Evolutionary conservation across 106 monocot species (phyloP), one percentile per base, ranked within the genome.

Genomic region (Dioscorea dumetorum): DNA sequence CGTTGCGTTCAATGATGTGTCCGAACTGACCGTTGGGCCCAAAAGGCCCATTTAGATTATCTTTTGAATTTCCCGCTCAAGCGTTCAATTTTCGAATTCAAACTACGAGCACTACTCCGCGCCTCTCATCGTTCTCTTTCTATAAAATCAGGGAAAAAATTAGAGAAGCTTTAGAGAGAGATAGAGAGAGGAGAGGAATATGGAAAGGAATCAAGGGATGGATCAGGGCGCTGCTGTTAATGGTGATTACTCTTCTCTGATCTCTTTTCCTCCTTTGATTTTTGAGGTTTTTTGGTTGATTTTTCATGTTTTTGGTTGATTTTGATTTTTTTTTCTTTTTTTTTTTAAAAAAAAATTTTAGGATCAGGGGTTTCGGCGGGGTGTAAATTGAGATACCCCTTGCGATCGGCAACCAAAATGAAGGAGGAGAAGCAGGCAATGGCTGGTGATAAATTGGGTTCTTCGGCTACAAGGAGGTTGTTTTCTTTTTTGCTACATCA

Each of bases 301-400:
- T 54, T 54, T 1, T 0, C 1, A 0, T 3, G 7, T 66, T 41
- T 41, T 41, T 41, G 41, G 20, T 50, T n/a, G 22, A 66, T 14
- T 66, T 50, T 50, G 19, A 23, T 66, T 50, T 1, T 22, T 61
- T 16, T 49, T 10, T 60, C 61, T 22, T 18, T n/a, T n/a, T n/a
- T n/a, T n/a, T n/a, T n/a, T n/a, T n/a, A n/a, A n/a, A n/a, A n/a
- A n/a, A n/a, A n/a, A n/a, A n/a, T n/a, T n/a, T n/a, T n/a, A n/a
- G 18, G 17, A 34, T 60, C 22, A 50, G 70, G 51, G 34, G 9
- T 16, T 58, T 62, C 33, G 31, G 53, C 50, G 17, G 66, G 5
- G 19, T 78, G 81, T 49, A 78, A 73, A 61, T 65, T 81, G 28
- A 63, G 85, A 60, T 78, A 81, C 33, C 81, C 85, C 15, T 65